Percentiles rank a stretch among this genome's conserved stretches.
phyloP scores from a whole-genome alignment of 2,329 filamentous ascomycete species.

The Canariomyces notabilis region DNA sequence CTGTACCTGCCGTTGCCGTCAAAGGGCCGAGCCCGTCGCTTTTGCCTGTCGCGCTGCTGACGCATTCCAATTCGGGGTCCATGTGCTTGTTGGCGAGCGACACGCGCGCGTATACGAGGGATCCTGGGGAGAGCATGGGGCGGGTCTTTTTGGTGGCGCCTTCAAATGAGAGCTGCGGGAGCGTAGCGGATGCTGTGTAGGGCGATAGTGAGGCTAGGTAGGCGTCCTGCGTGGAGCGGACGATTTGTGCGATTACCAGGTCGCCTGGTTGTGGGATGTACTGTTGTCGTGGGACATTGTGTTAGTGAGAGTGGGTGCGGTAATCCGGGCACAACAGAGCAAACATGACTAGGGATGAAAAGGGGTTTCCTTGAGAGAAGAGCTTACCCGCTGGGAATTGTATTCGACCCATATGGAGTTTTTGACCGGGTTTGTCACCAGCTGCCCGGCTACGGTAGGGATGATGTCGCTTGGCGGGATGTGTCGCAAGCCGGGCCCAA shows the following conservation, averaged over 20 bases:
- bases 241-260: constrained; percentile 81
- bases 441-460: constrained; percentile 61
- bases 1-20: too few species aligned
- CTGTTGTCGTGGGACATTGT: constrained; percentile 38
- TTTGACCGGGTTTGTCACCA: constrained; percentile 65
- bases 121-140: constrained; percentile 67
- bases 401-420: constrained; percentile 75
- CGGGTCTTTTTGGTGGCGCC: constrained; percentile 87
- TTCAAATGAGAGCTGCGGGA: constrained; percentile 90
- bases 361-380: constrained; percentile 27
- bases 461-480: constrained; percentile 71
- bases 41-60: constrained; percentile 80
- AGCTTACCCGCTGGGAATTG: constrained; percentile 60
- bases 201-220: constrained; percentile 75
- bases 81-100: constrained; percentile 72
- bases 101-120: constrained; percentile 85
- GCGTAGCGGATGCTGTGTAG: constrained; percentile 58
- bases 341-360: background rate
- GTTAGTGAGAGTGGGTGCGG: constrained; percentile 2
- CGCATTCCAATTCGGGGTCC: constrained; percentile 86
- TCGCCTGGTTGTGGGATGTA: constrained; percentile 79
- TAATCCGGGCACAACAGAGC: background rate
- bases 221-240: constrained; percentile 67
- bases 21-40: constrained; percentile 82
- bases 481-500: constrained; percentile 80